Evolutionary conservation across 257 asterid species (phyloP).

Genomic region (Fraxinus americana): DNA sequence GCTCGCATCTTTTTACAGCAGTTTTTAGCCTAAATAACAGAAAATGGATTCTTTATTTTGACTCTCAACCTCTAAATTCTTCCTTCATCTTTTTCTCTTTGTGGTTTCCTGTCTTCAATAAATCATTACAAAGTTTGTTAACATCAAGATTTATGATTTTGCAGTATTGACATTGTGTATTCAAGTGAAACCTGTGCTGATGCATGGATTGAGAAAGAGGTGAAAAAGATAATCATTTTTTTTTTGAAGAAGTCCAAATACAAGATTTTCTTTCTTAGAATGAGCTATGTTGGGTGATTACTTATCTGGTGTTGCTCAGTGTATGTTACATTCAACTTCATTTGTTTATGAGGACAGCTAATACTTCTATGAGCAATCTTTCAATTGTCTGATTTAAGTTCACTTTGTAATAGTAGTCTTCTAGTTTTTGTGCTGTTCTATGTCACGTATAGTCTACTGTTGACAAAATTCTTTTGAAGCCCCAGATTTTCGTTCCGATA

Average conservation of each 20-base stretch:
- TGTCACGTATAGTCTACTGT: neutral
- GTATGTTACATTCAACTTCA: neutral
- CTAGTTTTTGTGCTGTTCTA: neutral
- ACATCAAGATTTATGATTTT: conserved; percentile 31
- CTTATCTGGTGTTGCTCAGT: neutral
- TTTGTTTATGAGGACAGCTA: neutral
- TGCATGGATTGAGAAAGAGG: conserved; percentile 99
- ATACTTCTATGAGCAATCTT: neutral
- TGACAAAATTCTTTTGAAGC: neutral
- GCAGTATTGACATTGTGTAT: conserved; percentile 80
- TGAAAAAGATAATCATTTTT: conserved; percentile 29
- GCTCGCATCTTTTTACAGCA: neutral
- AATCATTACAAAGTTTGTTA: conserved; percentile 15
- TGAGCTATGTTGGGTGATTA: neutral
- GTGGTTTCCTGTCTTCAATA: conserved; percentile 13
- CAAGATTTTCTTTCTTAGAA: neutral
- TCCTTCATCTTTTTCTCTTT: conserved; percentile 18
- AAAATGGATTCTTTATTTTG: neutral
- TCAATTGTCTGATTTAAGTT: neutral
- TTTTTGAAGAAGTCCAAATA: neutral
- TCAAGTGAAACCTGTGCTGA: conserved; percentile 91
- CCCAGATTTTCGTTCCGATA: neutral
- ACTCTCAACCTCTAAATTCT: conserved; percentile 9
- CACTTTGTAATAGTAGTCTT: neutral
- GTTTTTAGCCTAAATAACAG: neutral